Percentiles rank a stretch among this genome's conserved stretches.
Evolutionary conservation across 768 basidiomycete species (phyloP).

Genomic region (Lenzites betulinus): DNA sequence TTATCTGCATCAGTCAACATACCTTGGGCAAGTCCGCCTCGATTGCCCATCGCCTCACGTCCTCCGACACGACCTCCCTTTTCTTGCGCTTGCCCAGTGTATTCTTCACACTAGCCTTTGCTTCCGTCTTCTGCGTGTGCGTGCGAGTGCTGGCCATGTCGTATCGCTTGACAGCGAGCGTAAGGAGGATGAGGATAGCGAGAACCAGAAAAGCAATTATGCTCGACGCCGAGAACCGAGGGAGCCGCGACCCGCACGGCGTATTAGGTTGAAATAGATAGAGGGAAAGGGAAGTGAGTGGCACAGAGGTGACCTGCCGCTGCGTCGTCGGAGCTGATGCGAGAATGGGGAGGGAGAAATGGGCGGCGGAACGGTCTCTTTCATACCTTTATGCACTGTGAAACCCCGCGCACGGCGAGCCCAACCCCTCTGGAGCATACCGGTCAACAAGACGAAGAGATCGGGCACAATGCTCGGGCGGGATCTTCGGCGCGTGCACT

Average conservation of each 20-base stretch:
- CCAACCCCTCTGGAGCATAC: neutral
- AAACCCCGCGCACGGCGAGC: neutral
- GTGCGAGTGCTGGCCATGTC: neutral
- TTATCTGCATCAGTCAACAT: neutral
- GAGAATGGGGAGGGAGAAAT: neutral
- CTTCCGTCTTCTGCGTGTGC: neutral
- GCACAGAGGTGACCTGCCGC: conserved; percentile 11
- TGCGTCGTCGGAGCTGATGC: neutral
- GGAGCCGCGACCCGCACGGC: conserved; percentile 16
- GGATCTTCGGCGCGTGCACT: conserved; percentile 4
- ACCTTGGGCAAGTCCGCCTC: neutral
- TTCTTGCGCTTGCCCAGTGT: neutral
- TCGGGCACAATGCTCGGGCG: neutral
- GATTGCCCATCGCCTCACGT: neutral
- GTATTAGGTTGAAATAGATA: conserved; percentile 15
- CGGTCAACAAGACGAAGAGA: conserved; percentile 11
- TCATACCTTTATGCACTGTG: conserved; percentile 6
- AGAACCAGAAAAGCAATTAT: neutral
- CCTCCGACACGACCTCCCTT: too few species aligned
- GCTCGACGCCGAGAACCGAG: neutral
- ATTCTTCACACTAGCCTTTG: neutral
- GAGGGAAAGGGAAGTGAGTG: conserved; percentile 2
- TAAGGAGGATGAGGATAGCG: neutral
- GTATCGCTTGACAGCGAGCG: conserved; percentile 1
- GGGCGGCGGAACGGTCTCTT: neutral